Conservation (phyloP, 805 yeast species). For the Hanseniaspora taiwanica region DNA sequence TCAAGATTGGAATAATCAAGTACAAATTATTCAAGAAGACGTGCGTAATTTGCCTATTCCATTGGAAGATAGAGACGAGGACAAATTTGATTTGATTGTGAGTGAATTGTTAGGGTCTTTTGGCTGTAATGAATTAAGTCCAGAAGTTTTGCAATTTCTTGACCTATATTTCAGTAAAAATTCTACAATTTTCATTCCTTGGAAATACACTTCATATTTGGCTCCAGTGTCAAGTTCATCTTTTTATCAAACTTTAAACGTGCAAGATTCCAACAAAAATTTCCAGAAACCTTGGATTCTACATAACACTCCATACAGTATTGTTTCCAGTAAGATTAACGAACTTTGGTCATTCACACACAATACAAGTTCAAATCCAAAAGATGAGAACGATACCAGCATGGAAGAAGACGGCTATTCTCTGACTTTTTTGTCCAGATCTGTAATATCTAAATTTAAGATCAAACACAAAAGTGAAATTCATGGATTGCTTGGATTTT, state of each 20-base stretch:
- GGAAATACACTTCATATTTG: slow-evolving; percentile 41
- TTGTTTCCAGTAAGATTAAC: slow-evolving; percentile 33
- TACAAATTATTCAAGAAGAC: slow-evolving; percentile 44
- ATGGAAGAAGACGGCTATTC: slow-evolving; percentile 8
- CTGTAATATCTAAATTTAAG: slow-evolving; percentile 27
- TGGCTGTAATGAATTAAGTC: slow-evolving; percentile 84
- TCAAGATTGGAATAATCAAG: slow-evolving; percentile 38
- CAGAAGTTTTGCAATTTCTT: slow-evolving; percentile 53
- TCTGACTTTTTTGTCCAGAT: slow-evolving; percentile 8
- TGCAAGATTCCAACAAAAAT: slow-evolving; percentile 12
- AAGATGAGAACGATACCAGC: slow-evolving; percentile 10
- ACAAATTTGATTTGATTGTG: slow-evolving; percentile 43
- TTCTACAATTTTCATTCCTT: slow-evolving; percentile 49
- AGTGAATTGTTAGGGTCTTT: slow-evolving; percentile 83
- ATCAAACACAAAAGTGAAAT: slow-evolving; percentile 38
- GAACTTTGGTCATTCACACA: slow-evolving; percentile 52
- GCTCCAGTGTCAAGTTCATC: slow-evolving; percentile 58
- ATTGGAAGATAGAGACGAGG: slow-evolving; percentile 20
- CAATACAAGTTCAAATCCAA: slow-evolving; percentile 2
- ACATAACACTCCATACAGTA: slow-evolving; percentile 28
- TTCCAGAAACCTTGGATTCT: slow-evolving; percentile 36
- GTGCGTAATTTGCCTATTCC: slow-evolving; percentile 17
- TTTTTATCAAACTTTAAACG: slow-evolving; percentile 27
- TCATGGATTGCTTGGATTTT: slow-evolving; percentile 68
- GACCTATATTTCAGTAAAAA: slow-evolving; percentile 27